Percentiles rank a stretch among this genome's conserved stretches.
Evolutionary conservation across 1,284 basidiomycete species (phyloP).

Genomic region (Bondarzewia mesenterica): DNA sequence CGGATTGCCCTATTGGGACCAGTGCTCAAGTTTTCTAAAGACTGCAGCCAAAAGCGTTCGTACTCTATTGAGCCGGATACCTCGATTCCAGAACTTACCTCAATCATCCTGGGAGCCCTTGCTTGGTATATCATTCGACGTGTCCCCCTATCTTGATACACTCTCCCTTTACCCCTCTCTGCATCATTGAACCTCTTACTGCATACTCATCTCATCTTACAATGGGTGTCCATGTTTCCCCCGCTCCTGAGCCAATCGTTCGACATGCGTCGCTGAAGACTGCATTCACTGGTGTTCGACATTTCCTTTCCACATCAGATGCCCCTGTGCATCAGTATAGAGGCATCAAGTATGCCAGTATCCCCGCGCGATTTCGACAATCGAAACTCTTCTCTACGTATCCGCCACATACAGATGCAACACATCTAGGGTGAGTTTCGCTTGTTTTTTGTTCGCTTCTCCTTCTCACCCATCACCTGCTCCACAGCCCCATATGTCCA

Average conservation of each 20-base stretch:
- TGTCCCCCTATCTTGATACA: neutral
- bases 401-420: slow-evolving; percentile 48
- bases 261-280: slow-evolving; percentile 50
- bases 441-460: slow-evolving; percentile 11
- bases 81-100: neutral
- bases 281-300: slow-evolving; percentile 56
- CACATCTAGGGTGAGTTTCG: slow-evolving; percentile 47
- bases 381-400: slow-evolving; percentile 53
- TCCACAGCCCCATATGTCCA: slow-evolving; percentile 65
- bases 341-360: slow-evolving; percentile 65
- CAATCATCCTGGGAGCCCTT: neutral
- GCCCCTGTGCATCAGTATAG: slow-evolving; percentile 59
- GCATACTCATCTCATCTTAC: neutral
- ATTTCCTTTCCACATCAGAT: slow-evolving; percentile 46
- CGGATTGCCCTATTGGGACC: neutral
- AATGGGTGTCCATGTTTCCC: slow-evolving; percentile 9
- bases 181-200: neutral
- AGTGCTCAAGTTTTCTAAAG: neutral
- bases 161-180: neutral
- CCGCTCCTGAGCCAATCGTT: slow-evolving; percentile 24
- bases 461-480: slow-evolving; percentile 3
- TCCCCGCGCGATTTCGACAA: slow-evolving; percentile 69
- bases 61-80: neutral
- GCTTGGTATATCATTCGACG: neutral
- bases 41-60: neutral